Evolutionary conservation across 2,329 filamentous ascomycete species (phyloP).

Genomic region (Trichoderma koningiopsis): DNA sequence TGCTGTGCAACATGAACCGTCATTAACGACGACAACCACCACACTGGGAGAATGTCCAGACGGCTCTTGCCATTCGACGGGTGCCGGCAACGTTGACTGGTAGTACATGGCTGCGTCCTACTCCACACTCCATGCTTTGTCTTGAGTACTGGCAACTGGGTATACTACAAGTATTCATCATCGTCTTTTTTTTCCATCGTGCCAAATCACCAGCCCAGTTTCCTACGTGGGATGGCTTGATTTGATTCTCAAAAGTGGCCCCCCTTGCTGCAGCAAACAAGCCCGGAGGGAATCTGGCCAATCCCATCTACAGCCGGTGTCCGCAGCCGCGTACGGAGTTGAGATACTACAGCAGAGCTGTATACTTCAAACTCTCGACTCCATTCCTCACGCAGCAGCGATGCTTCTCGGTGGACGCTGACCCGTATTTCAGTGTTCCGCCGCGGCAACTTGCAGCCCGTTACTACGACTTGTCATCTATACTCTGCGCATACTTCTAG

Average conservation of each 20-base stretch:
- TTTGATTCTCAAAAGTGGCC: constrained; percentile 17
- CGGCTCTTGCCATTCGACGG: background rate
- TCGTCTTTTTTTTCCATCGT: background rate
- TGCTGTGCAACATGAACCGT: constrained; percentile 4
- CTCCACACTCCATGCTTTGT: background rate
- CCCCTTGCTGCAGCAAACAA: background rate
- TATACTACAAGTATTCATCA: background rate
- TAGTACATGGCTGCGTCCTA: background rate
- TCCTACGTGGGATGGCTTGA: constrained; percentile 24
- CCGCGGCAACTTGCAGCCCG: background rate
- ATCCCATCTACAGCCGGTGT: constrained; percentile 3
- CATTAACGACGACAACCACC: background rate
- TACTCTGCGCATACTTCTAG: background rate
- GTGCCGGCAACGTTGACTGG: background rate
- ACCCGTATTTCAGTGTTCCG: background rate
- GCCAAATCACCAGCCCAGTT: background rate
- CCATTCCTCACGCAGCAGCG: background rate
- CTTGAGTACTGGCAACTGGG: background rate
- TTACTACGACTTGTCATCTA: background rate
- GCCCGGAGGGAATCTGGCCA: background rate
- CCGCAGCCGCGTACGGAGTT: background rate
- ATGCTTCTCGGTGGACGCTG: background rate
- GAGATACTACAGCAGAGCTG: background rate
- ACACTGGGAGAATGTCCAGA: background rate
- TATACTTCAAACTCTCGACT: constrained; percentile 12